phyloP scores from a whole-genome alignment of 805 yeast genomes.

The Metschnikowia proteae region DNA sequence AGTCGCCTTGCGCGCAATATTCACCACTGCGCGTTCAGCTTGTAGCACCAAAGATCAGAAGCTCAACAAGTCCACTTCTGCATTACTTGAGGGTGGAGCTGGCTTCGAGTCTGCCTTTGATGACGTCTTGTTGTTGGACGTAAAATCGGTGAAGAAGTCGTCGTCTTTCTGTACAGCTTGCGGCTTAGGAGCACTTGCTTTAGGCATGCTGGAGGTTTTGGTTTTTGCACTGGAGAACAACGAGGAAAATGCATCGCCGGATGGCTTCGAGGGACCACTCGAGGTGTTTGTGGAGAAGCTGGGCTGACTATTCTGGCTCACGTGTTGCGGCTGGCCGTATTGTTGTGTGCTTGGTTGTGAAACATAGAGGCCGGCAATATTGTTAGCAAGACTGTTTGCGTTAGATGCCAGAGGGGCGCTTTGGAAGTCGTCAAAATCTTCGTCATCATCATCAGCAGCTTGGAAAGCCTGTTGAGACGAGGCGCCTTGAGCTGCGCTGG shows the following conservation, averaged over 20 bases:
- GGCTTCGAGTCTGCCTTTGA: slow-evolving; percentile 10
- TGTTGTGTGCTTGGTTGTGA: slow-evolving; percentile 14
- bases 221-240: slow-evolving; percentile 64
- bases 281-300: slow-evolving; percentile 22
- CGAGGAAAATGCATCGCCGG: slow-evolving; percentile 69
- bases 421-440: slow-evolving; percentile 81
- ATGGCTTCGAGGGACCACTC: slow-evolving; percentile 38
- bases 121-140: slow-evolving; percentile 19
- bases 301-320: slow-evolving; percentile 11
- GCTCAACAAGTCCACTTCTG: slow-evolving; percentile 49
- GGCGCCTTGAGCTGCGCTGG: neutral
- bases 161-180: slow-evolving; percentile 17
- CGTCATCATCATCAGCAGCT: slow-evolving; percentile 51
- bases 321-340: slow-evolving; percentile 17
- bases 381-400: slow-evolving; percentile 20
- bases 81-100: slow-evolving; percentile 16
- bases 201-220: slow-evolving; percentile 18
- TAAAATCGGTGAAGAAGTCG: slow-evolving; percentile 33
- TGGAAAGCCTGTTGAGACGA: slow-evolving; percentile 7
- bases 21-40: neutral
- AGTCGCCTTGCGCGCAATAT: neutral
- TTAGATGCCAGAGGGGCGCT: slow-evolving; percentile 47
- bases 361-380: slow-evolving; percentile 28
- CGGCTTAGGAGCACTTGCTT: slow-evolving; percentile 9
- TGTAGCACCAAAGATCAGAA: slow-evolving; percentile 24